These are phyloP conservation scores for Capsicum pubescens DNA, from an alignment of 257 asterid species.

Conservation along the genomic window DNA sequence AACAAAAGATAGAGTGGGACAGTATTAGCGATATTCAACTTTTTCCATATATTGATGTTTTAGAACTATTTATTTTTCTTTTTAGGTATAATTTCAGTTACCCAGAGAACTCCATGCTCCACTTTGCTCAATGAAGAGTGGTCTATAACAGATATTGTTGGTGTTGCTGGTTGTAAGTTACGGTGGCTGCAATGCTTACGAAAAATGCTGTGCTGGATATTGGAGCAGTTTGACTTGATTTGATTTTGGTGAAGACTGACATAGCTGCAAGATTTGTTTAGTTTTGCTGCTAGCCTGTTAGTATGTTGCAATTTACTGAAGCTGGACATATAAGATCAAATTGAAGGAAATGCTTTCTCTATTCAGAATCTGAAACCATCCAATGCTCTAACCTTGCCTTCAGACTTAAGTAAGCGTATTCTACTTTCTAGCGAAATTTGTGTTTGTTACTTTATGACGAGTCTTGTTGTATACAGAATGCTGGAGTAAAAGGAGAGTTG, in stretches of 20 bases:
- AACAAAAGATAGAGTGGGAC: neutral
- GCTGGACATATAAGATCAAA: neutral
- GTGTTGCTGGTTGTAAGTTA: neutral
- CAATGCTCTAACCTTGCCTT: neutral
- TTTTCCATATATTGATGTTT: neutral
- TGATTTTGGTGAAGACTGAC: neutral
- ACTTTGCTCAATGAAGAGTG: neutral
- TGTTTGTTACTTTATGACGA: neutral
- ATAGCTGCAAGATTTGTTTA: neutral
- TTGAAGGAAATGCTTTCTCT: neutral
- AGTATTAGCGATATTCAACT: neutral
- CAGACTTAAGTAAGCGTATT: no score
- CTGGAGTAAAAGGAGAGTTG: neutral
- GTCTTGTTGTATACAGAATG: neutral
- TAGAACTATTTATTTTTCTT: neutral
- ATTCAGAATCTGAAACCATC: constrained; percentile 3
- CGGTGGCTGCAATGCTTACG: neutral
- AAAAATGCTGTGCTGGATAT: neutral
- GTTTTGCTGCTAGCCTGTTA: neutral
- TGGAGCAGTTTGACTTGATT: neutral
- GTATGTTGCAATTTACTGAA: neutral
- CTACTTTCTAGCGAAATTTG: neutral
- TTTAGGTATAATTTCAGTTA: neutral
- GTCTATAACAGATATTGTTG: constrained; percentile 2
- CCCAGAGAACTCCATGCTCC: neutral